Evolutionary conservation across 306 rosid genomes (phyloP).

Genomic region (Erythrophleum fordii): DNA sequence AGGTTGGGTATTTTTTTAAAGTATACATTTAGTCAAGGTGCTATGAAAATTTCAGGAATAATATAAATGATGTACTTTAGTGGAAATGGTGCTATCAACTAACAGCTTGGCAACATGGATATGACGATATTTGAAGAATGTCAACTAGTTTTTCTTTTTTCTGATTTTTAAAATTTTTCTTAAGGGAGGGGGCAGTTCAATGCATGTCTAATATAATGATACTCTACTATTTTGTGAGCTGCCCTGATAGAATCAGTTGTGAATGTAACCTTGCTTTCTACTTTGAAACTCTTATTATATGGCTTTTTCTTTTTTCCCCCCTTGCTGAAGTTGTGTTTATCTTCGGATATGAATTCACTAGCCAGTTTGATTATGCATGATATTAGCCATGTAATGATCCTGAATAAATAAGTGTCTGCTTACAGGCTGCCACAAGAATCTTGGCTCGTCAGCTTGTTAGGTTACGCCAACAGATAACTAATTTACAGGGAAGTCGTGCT

Average conservation of each 20-base stretch:
- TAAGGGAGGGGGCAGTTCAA: no score
- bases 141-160: no score
- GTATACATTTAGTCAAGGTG: no score
- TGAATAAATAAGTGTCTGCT: conserved; percentile 28
- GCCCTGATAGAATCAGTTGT: neutral
- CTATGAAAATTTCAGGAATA: no score
- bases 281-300: neutral
- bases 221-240: no score
- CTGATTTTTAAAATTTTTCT: no score
- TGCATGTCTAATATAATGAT: neutral
- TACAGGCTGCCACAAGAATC: conserved; percentile 89
- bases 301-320: neutral
- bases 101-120: no score
- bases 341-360: neutral
- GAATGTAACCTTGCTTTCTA: neutral
- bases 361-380: neutral
- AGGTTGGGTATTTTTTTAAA: no score
- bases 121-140: no score
- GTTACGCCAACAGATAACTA: conserved; percentile 93
- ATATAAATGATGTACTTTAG: neutral
- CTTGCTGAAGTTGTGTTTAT: neutral
- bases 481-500: conserved; percentile 98
- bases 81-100: neutral
- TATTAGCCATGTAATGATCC: neutral
- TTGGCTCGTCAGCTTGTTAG: conserved; percentile 96